phyloP scores from a whole-genome alignment of 352 stramenopile species.

The Pythium angustatum region DNA sequence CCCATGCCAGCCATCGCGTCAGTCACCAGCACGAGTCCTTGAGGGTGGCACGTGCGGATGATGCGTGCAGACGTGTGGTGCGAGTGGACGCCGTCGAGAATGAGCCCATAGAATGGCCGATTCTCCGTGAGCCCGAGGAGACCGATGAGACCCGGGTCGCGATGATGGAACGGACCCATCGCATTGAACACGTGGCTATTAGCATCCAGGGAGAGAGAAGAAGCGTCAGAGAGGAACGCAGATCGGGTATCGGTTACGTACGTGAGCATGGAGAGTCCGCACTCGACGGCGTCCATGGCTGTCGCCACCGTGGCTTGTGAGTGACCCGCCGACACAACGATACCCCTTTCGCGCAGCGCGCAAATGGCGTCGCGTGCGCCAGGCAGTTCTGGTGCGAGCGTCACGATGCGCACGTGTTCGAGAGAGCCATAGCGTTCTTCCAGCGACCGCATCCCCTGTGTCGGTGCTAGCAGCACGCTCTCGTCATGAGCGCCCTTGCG shows the following conservation, averaged over 20 bases:
- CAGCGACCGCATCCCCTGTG: conserved; percentile 46
- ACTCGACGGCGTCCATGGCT: conserved; percentile 58
- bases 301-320: conserved; percentile 72
- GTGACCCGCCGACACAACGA: conserved; percentile 76
- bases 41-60: conserved; percentile 76
- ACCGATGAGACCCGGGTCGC: conserved; percentile 87
- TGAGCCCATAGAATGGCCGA: conserved; percentile 79
- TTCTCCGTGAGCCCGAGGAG: conserved; percentile 59
- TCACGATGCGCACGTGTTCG: conserved; percentile 75
- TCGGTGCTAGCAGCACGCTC: conserved; percentile 47
- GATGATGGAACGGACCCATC: conserved; percentile 91
- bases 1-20: conserved; percentile 87
- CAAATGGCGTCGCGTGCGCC: conserved; percentile 59
- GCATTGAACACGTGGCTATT: conserved; percentile 89
- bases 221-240: no score
- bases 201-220: not conserved
- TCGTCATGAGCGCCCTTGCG: conserved; percentile 83
- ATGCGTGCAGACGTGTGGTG: conserved; percentile 80
- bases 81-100: conserved; percentile 87
- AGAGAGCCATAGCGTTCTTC: conserved; percentile 57
- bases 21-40: conserved; percentile 81
- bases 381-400: conserved; percentile 84
- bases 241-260: no score
- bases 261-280: conserved; percentile 83
- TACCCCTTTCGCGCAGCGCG: conserved; percentile 40